Evolutionary conservation across 2,329 filamentous ascomycete species (phyloP).

Genomic region (Cladosporium oxysporum): DNA sequence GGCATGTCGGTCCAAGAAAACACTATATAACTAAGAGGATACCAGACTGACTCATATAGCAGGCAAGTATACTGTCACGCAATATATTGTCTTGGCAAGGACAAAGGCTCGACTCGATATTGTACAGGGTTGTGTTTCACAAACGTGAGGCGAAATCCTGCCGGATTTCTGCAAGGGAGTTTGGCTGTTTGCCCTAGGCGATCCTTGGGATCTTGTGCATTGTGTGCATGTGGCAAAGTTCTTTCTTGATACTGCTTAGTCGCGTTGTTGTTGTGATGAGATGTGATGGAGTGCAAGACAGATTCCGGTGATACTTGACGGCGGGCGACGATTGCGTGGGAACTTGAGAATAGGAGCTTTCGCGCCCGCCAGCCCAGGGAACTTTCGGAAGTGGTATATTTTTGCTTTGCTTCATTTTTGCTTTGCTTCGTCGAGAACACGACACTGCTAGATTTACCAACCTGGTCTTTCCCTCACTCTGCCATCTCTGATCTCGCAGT

Average conservation of each 20-base stretch:
- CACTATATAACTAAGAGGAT: neutral
- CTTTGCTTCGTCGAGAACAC: too few relatives aligned
- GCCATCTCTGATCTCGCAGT: neutral
- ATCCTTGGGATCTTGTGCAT: neutral
- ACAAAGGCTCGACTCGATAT: neutral
- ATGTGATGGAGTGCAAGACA: neutral
- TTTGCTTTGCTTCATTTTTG: too few relatives aligned
- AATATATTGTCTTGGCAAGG: neutral
- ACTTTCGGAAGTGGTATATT: neutral
- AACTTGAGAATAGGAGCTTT: neutral
- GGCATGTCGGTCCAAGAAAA: neutral
- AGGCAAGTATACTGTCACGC: neutral
- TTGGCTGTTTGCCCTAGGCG: neutral
- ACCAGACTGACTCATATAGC: neutral
- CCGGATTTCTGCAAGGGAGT: neutral
- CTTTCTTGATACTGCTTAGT: neutral
- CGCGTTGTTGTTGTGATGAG: neutral
- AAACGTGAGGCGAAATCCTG: neutral
- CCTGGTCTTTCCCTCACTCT: neutral
- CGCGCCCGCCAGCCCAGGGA: neutral
- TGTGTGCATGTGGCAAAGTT: neutral
- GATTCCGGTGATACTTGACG: neutral
- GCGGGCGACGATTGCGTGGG: neutral
- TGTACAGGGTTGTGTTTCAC: neutral
- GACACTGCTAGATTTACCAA: neutral